Evolutionary conservation across 2,329 filamentous ascomycete species (phyloP).

Genomic region (Talaromyces sp.): DNA sequence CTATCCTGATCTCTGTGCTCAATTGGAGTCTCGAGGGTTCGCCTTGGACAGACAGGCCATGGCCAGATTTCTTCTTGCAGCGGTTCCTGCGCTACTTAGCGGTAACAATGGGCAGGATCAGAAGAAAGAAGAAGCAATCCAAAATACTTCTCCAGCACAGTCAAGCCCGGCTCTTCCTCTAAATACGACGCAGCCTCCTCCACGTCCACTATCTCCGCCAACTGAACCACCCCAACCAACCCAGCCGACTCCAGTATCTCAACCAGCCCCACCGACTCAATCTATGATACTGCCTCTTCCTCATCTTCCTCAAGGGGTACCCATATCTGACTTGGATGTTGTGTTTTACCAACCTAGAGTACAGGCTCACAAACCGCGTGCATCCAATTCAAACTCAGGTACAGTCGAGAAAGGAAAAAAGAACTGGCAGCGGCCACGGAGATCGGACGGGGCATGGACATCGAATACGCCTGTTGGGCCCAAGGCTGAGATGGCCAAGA

Average conservation of each 20-base stretch:
- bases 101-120: conserved; percentile 13
- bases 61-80: conserved; percentile 47
- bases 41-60: conserved; percentile 52
- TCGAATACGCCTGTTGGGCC: conserved; percentile 27
- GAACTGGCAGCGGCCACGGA: neutral
- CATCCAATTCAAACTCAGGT: neutral
- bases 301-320: neutral
- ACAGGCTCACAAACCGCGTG: neutral
- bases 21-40: conserved; percentile 50
- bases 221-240: neutral
- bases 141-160: neutral
- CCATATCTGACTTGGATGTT: neutral
- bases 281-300: neutral
- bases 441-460: neutral
- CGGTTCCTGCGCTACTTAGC: conserved; percentile 27
- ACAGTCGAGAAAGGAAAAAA: conserved; percentile 1
- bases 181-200: neutral
- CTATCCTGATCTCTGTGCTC: conserved; percentile 55
- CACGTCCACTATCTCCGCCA: neutral
- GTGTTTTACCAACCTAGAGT: neutral
- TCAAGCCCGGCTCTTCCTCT: neutral
- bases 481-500: conserved; percentile 56
- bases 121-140: conserved; percentile 1
- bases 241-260: neutral
- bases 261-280: neutral